Evolutionary conservation across 176 grass and related monocot genomes (phyloP).

Genomic region (Echinochloa phyllopogon): DNA sequence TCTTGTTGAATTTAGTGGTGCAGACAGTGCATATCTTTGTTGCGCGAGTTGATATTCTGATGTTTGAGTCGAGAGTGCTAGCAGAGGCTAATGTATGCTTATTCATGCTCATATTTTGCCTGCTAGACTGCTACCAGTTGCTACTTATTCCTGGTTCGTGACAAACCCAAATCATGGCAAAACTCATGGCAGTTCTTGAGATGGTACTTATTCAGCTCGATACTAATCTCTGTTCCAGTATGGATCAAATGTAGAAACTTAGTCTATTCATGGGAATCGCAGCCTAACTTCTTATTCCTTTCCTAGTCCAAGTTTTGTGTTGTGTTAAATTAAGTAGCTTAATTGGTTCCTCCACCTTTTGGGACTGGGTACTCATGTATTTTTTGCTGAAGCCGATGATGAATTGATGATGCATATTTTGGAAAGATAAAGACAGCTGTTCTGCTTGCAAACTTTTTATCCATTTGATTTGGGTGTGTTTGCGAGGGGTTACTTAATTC

Average conservation of each 20-base stretch:
- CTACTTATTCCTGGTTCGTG: neutral
- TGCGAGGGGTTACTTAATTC: neutral
- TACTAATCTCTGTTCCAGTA: neutral
- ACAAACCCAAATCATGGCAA: neutral
- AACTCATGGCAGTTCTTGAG: neutral
- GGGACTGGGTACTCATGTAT: neutral
- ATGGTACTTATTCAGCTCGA: neutral
- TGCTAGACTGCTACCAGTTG: neutral
- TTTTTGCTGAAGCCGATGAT: neutral
- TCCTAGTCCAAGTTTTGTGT: neutral
- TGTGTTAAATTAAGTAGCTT: neutral
- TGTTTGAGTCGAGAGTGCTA: neutral
- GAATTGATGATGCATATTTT: neutral
- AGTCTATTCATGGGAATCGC: neutral
- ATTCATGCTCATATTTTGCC: neutral
- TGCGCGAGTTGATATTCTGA: neutral
- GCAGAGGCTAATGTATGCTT: neutral
- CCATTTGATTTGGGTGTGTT: neutral
- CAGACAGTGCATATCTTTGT: neutral
- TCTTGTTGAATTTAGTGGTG: neutral
- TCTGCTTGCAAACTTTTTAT: neutral
- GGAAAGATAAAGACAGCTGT: neutral
- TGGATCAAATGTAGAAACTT: neutral
- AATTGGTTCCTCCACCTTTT: neutral
- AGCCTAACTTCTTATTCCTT: neutral